Evolutionary conservation across 2,329 filamentous ascomycete species (phyloP).

Genomic region (Xylaria hypoxylon): DNA sequence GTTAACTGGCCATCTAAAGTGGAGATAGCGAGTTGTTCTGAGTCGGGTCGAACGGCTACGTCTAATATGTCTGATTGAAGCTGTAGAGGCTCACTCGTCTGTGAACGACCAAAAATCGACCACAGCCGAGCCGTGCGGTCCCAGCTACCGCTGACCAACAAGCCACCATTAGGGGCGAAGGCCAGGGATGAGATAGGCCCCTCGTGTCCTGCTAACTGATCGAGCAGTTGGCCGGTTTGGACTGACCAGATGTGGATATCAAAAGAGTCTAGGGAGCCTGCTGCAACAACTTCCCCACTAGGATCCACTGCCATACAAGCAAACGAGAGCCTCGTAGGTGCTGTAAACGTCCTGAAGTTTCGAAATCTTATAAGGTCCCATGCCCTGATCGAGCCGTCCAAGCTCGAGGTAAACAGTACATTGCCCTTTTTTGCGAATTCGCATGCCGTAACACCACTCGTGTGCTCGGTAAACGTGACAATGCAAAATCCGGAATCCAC

Average conservation of each 20-base stretch:
- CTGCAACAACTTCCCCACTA: conserved; percentile 94
- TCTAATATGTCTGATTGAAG: conserved; percentile 90
- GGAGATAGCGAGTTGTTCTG: conserved; percentile 88
- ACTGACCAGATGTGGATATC: conserved; percentile 99
- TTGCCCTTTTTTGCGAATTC: conserved; percentile 96
- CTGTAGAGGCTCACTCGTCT: conserved; percentile 94
- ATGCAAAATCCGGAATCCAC: conserved; percentile 96
- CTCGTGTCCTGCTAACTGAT: conserved; percentile 91
- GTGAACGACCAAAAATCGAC: conserved; percentile 93
- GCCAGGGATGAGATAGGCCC: conserved; percentile 89
- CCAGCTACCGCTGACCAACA: conserved; percentile 93
- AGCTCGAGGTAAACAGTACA: conserved; percentile 92
- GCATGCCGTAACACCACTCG: conserved; percentile 91
- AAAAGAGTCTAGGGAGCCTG: conserved; percentile 94
- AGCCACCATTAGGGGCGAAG: conserved; percentile 87
- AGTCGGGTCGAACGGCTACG: conserved; percentile 89
- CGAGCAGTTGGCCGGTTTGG: conserved; percentile 93
- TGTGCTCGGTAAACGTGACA: conserved; percentile 97
- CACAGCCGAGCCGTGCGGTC: conserved; percentile 95
- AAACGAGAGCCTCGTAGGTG: conserved; percentile 90
- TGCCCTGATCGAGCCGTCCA: conserved; percentile 93
- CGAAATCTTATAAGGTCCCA: conserved; percentile 97
- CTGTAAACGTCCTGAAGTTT: conserved; percentile 97
- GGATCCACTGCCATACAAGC: conserved; percentile 96
- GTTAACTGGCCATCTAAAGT: conserved; percentile 93